Evolutionary conservation across 352 stramenopile genomes (phyloP), one percentile per base, ranked within the genome.

Genomic region (Phytophthora pisi): DNA sequence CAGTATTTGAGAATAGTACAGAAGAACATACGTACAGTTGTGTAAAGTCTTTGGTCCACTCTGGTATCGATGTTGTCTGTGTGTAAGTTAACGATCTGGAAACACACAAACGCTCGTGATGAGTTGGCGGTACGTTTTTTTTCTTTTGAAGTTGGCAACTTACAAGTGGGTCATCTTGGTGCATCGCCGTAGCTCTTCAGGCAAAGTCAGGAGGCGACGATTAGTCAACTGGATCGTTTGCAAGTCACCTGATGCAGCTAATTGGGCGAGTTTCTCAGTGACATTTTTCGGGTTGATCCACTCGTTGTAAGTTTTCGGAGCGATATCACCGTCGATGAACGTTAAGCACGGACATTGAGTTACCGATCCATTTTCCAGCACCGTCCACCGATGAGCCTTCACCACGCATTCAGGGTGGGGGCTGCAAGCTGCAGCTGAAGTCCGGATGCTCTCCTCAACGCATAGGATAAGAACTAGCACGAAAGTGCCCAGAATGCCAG

Each of bases 61-160:
- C 30, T 9, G 76, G 70, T 23, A 84, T 5, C 2, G 38, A 50
- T 23, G 24, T 23, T 0, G 61, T 84, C 24, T 79, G 72, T 5
- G 42, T 74, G 47, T 84, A 77, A 4, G 77, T 45, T 4, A 84
- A 59, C 2, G 72, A 67, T 24, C 72, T 84, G 24, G 43, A 5
- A 20, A 20, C 20, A 30, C 54, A 24, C 24, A 34, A 50, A 70
- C 70, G 36, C 10, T n/a, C 10, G 1, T 43, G 36, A n/a, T 43
- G 10, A 43, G 36, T 43, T 43, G 13, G 36, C 4, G 36, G 13
- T n/a, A n/a, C 10, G 36, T 38, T 52, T 6, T n/a, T 43, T 43
- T 43, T 20, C 20, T 18, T 13, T 3, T 0, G 13, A 43, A 16
- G 3, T 10, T 49, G n/a, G 16, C 2, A 24, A 26, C 42, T 10